These are phyloP conservation scores for Sphaerulina vaccinii DNA, from an alignment of 2,329 filamentous ascomycete species.

Conservation along the genomic window DNA sequence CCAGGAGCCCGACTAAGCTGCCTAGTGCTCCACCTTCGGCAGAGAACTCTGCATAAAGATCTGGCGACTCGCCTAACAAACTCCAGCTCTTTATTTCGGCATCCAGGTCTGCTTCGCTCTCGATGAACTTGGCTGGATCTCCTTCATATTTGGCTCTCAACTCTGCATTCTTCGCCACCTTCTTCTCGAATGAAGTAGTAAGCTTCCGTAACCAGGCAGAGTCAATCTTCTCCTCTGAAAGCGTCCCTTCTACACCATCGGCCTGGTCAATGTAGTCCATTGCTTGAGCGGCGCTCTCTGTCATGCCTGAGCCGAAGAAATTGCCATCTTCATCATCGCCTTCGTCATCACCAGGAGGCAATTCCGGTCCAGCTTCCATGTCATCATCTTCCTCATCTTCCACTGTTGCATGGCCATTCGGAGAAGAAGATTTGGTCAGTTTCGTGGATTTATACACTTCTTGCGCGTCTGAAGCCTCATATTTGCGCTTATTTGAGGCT, in stretches of 20 bases:
- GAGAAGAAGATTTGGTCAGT: constrained; percentile 48
- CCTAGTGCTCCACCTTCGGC: constrained; percentile 65
- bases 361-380: constrained; percentile 38
- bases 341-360: constrained; percentile 50
- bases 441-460: constrained; percentile 62
- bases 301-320: constrained; percentile 92
- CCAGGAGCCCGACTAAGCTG: constrained; percentile 75
- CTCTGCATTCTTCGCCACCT: constrained; percentile 86
- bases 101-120: constrained; percentile 84
- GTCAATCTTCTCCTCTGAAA: constrained; percentile 74
- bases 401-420: constrained; percentile 50
- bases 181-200: constrained; percentile 82
- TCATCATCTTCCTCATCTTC: constrained; percentile 56
- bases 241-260: constrained; percentile 49
- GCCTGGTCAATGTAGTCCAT: constrained; percentile 82
- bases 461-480: constrained; percentile 55
- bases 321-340: constrained; percentile 85
- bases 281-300: constrained; percentile 73
- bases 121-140: constrained; percentile 78
- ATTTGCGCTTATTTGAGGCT: constrained; percentile 54
- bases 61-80: constrained; percentile 81
- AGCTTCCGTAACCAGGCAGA: constrained; percentile 77
- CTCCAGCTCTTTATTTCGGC: constrained; percentile 82
- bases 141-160: constrained; percentile 80
- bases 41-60: constrained; percentile 77